Conservation (phyloP, 331 rosid genomes). For the Acacia pycnantha region DNA sequence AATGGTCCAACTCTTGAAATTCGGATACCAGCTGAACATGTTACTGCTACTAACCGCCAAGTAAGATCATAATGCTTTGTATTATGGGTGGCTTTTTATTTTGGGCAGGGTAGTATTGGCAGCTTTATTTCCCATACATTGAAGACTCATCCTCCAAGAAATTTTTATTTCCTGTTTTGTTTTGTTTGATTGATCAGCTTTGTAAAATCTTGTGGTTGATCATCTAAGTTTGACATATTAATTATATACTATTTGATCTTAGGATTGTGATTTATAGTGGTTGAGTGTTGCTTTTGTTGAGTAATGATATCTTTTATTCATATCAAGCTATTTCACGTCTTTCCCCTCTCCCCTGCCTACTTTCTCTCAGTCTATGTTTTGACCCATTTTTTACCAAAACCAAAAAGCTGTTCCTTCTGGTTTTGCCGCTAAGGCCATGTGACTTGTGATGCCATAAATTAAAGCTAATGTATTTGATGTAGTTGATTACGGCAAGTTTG, state of each 20-base stretch:
- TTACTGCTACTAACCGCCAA: slow-evolving; percentile 93
- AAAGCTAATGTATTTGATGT: not conserved
- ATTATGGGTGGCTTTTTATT: not conserved
- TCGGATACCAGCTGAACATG: slow-evolving; percentile 85
- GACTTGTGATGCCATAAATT: not conserved
- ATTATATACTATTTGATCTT: slow-evolving; percentile 11
- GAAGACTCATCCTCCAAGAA: slow-evolving; percentile 12
- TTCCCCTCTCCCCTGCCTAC: not conserved
- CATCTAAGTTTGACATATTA: not conserved
- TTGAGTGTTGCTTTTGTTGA: slow-evolving; percentile 14
- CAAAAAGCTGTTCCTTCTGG: not conserved
- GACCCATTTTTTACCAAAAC: not conserved
- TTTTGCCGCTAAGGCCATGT: not conserved
- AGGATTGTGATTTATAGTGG: slow-evolving; percentile 16
- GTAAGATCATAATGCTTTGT: slow-evolving; percentile 46
- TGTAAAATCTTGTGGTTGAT: slow-evolving; percentile 1
- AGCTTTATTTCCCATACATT: not conserved
- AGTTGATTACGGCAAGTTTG: not conserved
- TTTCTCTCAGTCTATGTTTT: not conserved
- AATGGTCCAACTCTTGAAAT: slow-evolving; percentile 84
- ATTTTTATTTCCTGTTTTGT: slow-evolving; percentile 10
- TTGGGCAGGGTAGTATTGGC: not conserved
- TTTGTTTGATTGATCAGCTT: slow-evolving; percentile 4
- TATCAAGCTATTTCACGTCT: not conserved
- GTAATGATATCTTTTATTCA: not conserved